Base-by-base conservation (phyloP, 371 early-diverging fungal genomes). In the Haplosporangium sp. region DNA sequence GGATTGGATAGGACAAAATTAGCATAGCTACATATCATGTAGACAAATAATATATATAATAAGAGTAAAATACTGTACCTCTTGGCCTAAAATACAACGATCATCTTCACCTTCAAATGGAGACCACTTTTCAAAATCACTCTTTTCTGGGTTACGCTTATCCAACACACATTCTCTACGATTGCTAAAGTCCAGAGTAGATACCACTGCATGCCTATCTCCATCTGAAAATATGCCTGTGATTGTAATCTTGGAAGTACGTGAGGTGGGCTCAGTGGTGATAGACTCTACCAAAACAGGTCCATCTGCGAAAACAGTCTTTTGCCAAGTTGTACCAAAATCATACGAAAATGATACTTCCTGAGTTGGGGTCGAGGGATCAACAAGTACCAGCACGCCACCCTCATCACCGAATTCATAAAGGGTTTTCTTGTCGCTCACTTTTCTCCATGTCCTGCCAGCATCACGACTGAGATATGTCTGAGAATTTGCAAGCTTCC, bases 351-450 rank as follows among this genome's bases (percentile, higher is more conserved):
- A 89, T 61, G 84, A 52, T 5, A 96, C 75, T 37, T 87, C 86
- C 63, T 94, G 88, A 0, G 96, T 95, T 0, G 96, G 92, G 6
- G 73, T 78, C 59, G 92, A 89, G 45, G 96, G 94, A 57, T 87
- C 90, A 0, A 91, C 85, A 6, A 94, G 61, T 17, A 92, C 89
- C 10, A 95, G 67, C 10, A 96, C 68, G 0, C 90, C 90, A 17
- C 96, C 96, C 67, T 93, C 92, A 66, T 96, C 95, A 47, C 94
- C 96, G 86, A 95, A 93, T 67, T 92, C 95, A 71, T 93, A 92
- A 34, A 90, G 76, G 63, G 86, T 85, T 50, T 86, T 88, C 2
- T 87, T 87, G 13, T 85, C 82, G 57, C 86, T 86, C 13, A 94
- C 86, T 72, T 89, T 84, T 9, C 59, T 58, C 96, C 96, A 96